Base-by-base conservation (phyloP, 2,329 filamentous ascomycete species). In the Spiromastix sp. region DNA sequence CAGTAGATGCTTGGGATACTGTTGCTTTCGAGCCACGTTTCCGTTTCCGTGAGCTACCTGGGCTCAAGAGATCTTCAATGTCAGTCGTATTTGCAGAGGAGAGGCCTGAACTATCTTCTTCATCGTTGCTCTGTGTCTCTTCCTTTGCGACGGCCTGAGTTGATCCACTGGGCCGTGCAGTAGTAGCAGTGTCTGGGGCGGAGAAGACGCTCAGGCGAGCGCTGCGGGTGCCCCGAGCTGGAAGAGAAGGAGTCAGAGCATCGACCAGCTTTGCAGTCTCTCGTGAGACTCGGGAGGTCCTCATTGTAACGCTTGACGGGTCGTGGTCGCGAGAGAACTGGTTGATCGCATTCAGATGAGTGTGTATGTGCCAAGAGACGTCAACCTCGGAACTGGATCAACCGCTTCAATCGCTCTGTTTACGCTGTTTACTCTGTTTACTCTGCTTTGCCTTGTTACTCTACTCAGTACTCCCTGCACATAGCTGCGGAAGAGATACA, bases 251-350 rank as follows among this genome's bases (percentile, higher is more conserved):
- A 12, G 67, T 60, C n/a, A 67, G 47, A 4, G 61, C 54, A 43
- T 70, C 64, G 31, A 77, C 59, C n/a, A 77, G 54, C 42, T 67
- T 73, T 4, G 72, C 59, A 1, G 75, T 72, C 18, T 79, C 74
- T 47, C 66, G 66, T 6, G 74, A 75, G 34, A 76, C 57, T 27
- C 68, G 64, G 6, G 75, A 78, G 4, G 72, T 71, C 27, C 69
- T 64, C 74, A 77, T 78, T 9, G 17, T 37, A n/a, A n/a, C n/a
- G n/a, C n/a, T n/a, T n/a, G n/a, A n/a, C n/a, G n/a, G n/a, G n/a
- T n/a, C n/a, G n/a, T n/a, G n/a, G n/a, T n/a, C n/a, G n/a, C n/a
- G n/a, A n/a, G n/a, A n/a, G n/a, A n/a, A n/a, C n/a, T n/a, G n/a
- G n/a, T n/a, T n/a, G n/a, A n/a, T n/a, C n/a, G n/a, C n/a, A n/a